Conservation (phyloP, 768 basidiomycete genomes). For the Boletus huronensis region DNA sequence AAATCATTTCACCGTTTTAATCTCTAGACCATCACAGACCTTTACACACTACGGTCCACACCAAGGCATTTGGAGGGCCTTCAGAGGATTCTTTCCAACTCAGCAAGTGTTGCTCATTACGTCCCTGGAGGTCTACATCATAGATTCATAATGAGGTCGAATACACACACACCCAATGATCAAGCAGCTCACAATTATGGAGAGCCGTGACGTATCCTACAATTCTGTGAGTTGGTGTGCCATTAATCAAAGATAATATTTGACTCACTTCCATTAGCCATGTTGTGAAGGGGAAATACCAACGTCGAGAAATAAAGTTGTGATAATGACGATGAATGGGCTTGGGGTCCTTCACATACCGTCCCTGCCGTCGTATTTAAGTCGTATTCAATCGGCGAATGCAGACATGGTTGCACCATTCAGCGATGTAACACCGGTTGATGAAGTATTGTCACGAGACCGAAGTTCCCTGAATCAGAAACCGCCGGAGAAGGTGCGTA, state of each 20-base stretch:
- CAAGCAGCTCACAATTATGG: constrained; percentile 44
- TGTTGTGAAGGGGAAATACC: constrained; percentile 2
- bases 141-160: not conserved
- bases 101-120: constrained; percentile 30
- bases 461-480: constrained; percentile 3
- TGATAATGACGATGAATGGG: not conserved
- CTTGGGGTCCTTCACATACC: not conserved
- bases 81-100: constrained; percentile 38
- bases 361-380: constrained; percentile 25
- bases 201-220: constrained; percentile 34
- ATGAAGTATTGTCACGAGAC: not conserved
- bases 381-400: constrained; percentile 7
- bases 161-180: not conserved
- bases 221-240: constrained; percentile 9
- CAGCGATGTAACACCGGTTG: constrained; percentile 1
- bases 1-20: not conserved
- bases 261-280: constrained; percentile 23
- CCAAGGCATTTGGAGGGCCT: constrained; percentile 41
- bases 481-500: not conserved
- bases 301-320: not conserved
- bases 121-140: constrained; percentile 37
- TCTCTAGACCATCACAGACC: constrained; percentile 34
- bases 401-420: not conserved
- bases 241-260: not conserved
- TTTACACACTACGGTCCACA: constrained; percentile 58